These are phyloP conservation scores for Populus nigra DNA, from an alignment of 345 rosid genomes.

Conservation along the genomic window DNA sequence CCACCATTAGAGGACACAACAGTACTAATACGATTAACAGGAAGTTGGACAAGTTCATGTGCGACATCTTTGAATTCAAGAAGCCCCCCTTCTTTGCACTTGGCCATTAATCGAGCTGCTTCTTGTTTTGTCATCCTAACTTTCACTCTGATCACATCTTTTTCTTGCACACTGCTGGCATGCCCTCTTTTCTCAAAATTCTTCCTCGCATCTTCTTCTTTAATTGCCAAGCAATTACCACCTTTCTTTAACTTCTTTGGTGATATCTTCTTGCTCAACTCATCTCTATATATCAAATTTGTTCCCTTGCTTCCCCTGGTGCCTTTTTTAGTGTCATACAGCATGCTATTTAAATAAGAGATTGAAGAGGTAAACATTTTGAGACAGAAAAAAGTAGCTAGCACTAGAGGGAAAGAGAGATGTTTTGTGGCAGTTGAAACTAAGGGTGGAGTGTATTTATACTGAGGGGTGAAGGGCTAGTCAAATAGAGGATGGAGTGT, in stretches of 20 bases:
- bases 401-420: not conserved
- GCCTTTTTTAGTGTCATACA: not conserved
- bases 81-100: conserved; percentile 49
- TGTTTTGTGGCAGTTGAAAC: not conserved
- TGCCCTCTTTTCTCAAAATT: conserved; percentile 16
- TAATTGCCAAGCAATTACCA: not conserved
- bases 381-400: too few species aligned
- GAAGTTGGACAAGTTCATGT: conserved; percentile 40
- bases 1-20: conserved; percentile 15
- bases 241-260: conserved; percentile 22
- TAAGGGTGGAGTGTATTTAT: not conserved
- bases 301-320: not conserved
- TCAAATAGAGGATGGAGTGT: not conserved
- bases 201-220: not conserved
- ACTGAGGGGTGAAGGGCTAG: too few species aligned
- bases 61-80: conserved; percentile 52
- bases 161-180: conserved; percentile 2
- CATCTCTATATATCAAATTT: conserved; percentile 33
- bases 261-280: conserved; percentile 17
- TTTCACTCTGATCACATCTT: conserved; percentile 44
- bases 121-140: conserved; percentile 62
- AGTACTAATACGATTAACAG: conserved; percentile 35
- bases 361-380: not conserved
- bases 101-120: conserved; percentile 47
- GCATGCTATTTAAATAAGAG: not conserved